Base-by-base conservation (phyloP, 2,329 filamentous ascomycete genomes). In the Sclerotinia borealis region DNA sequence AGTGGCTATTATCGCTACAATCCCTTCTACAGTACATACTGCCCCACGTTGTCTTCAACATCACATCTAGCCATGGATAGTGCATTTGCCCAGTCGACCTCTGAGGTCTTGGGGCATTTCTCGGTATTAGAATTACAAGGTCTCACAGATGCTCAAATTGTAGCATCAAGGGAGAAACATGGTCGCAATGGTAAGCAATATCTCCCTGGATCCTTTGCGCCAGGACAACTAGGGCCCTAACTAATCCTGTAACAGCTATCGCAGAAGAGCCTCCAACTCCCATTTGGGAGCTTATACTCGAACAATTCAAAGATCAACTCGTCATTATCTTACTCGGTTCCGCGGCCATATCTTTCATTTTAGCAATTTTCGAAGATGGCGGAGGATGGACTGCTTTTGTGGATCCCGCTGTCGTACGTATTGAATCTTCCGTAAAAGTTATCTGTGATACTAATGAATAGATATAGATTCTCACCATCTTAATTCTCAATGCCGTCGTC, bases 231-330 rank as follows among this genome's bases (percentile, higher is more conserved):
- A 51, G 59, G 49, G 59, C 64, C 61, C 37, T 60, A 72, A 67
- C 73, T 64, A 63, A 50, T 67, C 63, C 36, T 62, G 56, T 67
- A 49, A 62, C 41, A 91, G 87, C 87, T 63, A 81, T 91, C 63
- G 84, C 86, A 51, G 95, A 99, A 79, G 95, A 99, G 69, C 95
- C 95, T 61, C 92, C 95, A 3, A 99, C 95, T 37, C 95, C 95
- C 45, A 76, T 99, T 54, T 99, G 93, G 95, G 86, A 98, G 78
- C 87, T 99, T 67, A 91, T 99, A 63, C 84, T 99, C 64, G 95
- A 99, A 79, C 95, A 99, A 77, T 99, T 99, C 84, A 97, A 99
- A 79, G 95, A 99, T 76, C 95, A 99, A 78, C 86, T 99, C 54
- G 95, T 99, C 70, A 85, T 99, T 61, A 99, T 99, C 71, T 83